Evolutionary conservation across 331 rosid species (phyloP).

Genomic region (Erythrophleum ivorense): DNA sequence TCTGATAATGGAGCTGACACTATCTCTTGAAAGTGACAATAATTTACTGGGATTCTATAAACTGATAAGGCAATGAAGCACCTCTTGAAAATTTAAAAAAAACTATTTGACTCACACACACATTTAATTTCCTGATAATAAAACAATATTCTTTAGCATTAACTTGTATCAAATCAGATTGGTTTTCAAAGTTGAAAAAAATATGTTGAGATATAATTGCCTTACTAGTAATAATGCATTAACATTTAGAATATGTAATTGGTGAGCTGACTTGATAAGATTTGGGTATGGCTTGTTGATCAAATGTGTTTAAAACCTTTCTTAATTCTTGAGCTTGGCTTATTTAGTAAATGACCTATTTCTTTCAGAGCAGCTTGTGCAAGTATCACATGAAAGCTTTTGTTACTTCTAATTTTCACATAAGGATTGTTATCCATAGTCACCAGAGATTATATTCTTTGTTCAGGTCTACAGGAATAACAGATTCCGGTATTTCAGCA

Average conservation of each 20-base stretch:
- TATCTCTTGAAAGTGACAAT: not conserved
- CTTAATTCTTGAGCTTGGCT: constrained; percentile 5
- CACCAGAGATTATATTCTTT: constrained; percentile 25
- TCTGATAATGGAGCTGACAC: not conserved
- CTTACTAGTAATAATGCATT: not conserved
- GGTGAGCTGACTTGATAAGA: not conserved
- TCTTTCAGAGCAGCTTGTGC: not conserved
- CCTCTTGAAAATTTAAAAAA: not conserved
- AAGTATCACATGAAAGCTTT: not conserved
- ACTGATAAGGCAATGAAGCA: not conserved
- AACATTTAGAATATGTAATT: not conserved
- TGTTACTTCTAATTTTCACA: not conserved
- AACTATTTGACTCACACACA: not conserved
- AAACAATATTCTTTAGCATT: not conserved
- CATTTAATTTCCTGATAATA: not conserved
- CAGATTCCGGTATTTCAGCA: constrained; percentile 77
- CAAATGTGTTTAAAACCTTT: not conserved
- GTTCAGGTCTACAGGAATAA: constrained; percentile 76
- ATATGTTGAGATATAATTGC: constrained; percentile 1
- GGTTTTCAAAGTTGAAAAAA: constrained; percentile 3
- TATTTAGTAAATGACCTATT: not conserved
- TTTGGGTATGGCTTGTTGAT: not conserved
- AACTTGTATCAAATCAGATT: not conserved
- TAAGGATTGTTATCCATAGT: not conserved
- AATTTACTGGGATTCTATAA: not conserved